Base-by-base conservation (phyloP, 805 yeast genomes). In the Teunomyces gatunensis region DNA sequence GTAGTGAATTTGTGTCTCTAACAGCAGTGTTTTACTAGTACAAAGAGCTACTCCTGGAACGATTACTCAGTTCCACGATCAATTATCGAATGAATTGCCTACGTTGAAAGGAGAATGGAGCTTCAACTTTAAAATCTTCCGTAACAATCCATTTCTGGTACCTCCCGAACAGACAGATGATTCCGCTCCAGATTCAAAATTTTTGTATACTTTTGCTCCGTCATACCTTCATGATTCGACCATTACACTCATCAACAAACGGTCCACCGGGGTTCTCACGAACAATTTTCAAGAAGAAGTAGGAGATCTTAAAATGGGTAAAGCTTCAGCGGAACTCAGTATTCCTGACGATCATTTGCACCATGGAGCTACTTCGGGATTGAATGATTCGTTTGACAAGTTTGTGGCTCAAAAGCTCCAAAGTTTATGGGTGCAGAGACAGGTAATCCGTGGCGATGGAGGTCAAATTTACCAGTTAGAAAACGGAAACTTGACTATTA, bases 371-470 rank as follows among this genome's bases (percentile, higher is more conserved):
- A 78, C 83, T 10, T 67, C 79, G 0, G 82, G 83, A 1, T 55
- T 79, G 45, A 76, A 75, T 46, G 87, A 84, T 49, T 72, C 77
- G 21, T 77, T 86, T 56, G 88, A 83, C 44, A 59, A 63, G 32
- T 73, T 87, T 39, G 61, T 84, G 2, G 69, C 69, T 17, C 74
- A 75, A 28, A 84, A 85, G 56, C 63, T 88, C 46, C 85, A 82
- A 59, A 79, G 87, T 52, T 60, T 84, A 44, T 88, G 96, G 96
- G 66, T 73, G 0, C 73, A 79, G 39, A 71, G 88, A 50, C 96
- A 88, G 61, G 71, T 78, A 7, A 75, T 87, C 43, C 78, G 80
- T 56, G 94, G 92, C 1, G 91, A 86, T 50, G 85, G 86, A 7
- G 96, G 96, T 0, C 76, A 77, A 45, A 78, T 80, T 4, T 87